Conservation (phyloP, 345 rosid species). For the Clausena lansium region DNA sequence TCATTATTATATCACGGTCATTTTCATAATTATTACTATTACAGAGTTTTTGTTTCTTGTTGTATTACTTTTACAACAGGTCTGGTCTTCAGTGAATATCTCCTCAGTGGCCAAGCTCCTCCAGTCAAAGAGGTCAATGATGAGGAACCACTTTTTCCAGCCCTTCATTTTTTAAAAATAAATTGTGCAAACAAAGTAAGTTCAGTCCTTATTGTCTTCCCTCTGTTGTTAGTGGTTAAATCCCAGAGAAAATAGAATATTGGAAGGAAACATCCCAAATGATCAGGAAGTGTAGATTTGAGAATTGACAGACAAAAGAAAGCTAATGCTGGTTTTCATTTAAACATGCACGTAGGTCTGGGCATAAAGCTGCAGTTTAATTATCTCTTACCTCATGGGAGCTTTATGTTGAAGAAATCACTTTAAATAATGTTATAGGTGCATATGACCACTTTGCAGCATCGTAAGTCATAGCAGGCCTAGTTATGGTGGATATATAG, state of each 20-base stretch:
- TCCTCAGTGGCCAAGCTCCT: conserved; percentile 93
- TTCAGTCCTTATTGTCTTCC: conserved; percentile 6
- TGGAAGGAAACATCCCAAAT: neutral
- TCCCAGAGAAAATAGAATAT: neutral
- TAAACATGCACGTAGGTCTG: neutral
- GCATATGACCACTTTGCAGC: neutral
- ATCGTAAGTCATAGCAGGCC: neutral
- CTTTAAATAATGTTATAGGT: neutral
- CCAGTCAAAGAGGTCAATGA: conserved; percentile 82
- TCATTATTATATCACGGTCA: neutral
- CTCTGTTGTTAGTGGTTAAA: neutral
- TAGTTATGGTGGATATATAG: neutral
- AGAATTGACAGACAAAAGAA: neutral
- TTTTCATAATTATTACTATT: neutral
- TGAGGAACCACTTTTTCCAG: conserved; percentile 95
- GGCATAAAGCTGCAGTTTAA: neutral
- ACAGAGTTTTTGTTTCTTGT: conserved; percentile 1
- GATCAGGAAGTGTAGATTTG: neutral
- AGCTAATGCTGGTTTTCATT: neutral
- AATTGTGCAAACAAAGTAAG: conserved; percentile 40
- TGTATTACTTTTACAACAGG: conserved; percentile 45
- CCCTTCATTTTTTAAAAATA: conserved; percentile 39
- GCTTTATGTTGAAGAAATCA: neutral
- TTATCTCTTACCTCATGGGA: neutral
- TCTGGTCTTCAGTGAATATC: conserved; percentile 91